Evolutionary conservation across 2,329 filamentous ascomycete genomes (phyloP).

Genomic region (Botrytis hyacinthi): DNA sequence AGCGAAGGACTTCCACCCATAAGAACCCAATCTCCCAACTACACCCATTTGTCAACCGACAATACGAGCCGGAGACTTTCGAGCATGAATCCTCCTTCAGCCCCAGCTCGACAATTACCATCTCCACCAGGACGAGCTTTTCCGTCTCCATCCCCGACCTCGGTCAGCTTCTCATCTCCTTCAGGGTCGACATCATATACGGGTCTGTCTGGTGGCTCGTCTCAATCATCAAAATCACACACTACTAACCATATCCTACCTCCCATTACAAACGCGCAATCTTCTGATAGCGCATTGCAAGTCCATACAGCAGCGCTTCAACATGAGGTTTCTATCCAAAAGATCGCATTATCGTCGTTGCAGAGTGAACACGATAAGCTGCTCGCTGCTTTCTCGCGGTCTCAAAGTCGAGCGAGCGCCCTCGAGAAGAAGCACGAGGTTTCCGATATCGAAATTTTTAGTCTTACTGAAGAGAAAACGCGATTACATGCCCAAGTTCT

Average conservation of each 20-base stretch:
- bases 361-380: constrained; percentile 54
- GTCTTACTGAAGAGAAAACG: constrained; percentile 50
- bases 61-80: constrained; percentile 25
- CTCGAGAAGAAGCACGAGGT: constrained; percentile 52
- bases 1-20: constrained; percentile 31
- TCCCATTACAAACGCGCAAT: constrained; percentile 29
- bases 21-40: constrained; percentile 28
- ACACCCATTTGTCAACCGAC: constrained; percentile 21
- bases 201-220: constrained; percentile 25
- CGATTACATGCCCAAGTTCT: constrained; percentile 48
- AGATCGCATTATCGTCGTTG: constrained; percentile 50
- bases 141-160: constrained; percentile 36
- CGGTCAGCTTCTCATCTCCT: constrained; percentile 35
- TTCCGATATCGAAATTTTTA: constrained; percentile 51
- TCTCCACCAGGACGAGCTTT: constrained; percentile 37
- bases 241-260: constrained; percentile 29
- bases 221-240: constrained; percentile 27
- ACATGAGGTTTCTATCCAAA: constrained; percentile 53
- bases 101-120: constrained; percentile 34
- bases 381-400: constrained; percentile 50
- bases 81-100: constrained; percentile 37
- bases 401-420: constrained; percentile 48
- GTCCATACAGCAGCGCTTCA: constrained; percentile 43
- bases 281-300: constrained; percentile 34
- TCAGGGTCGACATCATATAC: constrained; percentile 30